Base-by-base conservation (phyloP, 306 rosid species). In the Senna siamea region DNA sequence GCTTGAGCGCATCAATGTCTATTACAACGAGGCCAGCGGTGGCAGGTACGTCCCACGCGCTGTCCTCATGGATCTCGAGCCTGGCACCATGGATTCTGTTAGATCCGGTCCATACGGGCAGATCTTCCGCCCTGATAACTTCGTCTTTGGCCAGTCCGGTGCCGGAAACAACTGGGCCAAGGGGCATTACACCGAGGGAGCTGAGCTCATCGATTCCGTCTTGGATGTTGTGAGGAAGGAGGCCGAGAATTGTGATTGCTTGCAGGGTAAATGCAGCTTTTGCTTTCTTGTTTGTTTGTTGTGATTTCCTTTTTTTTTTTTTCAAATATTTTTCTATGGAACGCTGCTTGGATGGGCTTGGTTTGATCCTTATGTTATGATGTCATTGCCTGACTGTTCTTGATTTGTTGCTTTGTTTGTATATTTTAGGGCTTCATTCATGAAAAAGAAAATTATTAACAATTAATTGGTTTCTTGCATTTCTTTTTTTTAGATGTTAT, bases 21-120 rank as follows among this genome's bases (percentile, higher is more conserved):
- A 82, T 18, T 82, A 82, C 63, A 82, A 82, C 13, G 86, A 82
- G 59, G 86, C 86, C 0, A 75, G 69, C 9, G 83, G 86, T 0
- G 86, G 86, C 54, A 82, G 86, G 64, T 82, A 74, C 30, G 86
- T 82, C 7, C 86, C 86, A 9, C 86, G 86, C 44, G 86, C 86
- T 13, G 86, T 82, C 35, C 83, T 78, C 55, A 82, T 82, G 86
- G 86, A 82, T 82, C 83, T 82, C n/a, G 86, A 82, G 23, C 86
- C 86, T 4, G 86, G 86, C 7, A 82, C 86, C 66, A 82, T 82
- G 86, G 81, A 83, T 23, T 83, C 87, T 53, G 41, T 83, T 19
- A 83, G 87, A 83, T 83, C 87, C 60, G 87, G 87, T 9, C 87
- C 76, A 5, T 75, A 32, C 35, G 87, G 87, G 14, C 87, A 83